Evolutionary conservation across 495 filamentous ascomycete genomes (phyloP), one percentile per base, ranked within the genome.

Genomic region (Hypoxylon lienhwacheense): DNA sequence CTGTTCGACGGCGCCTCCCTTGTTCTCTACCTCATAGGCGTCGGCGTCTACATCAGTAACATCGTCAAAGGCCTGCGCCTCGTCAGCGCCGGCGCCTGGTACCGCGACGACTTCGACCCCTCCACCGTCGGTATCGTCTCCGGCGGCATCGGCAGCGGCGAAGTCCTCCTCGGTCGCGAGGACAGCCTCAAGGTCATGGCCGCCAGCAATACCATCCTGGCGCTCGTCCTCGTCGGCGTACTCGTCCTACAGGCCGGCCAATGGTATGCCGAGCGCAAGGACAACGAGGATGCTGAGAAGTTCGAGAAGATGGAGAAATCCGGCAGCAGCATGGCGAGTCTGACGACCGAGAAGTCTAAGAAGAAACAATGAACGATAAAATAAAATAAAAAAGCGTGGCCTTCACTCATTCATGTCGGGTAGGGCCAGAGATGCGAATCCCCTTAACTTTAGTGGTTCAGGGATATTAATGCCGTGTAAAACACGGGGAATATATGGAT

Each of bases 201-300:
- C n/a, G 93, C 93, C 20, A 96, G 88, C 70, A 95, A 97, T 67
- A 96, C 92, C 2, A 98, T 98, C 57, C 64, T 97, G 31, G 93
- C 91, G 40, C 75, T 98, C 29, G 89, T 98, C 19, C 70, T 97
- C 42, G 84, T 96, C 0, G 93, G 93, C 2, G 88, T 98, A 20
- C 63, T 98, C 53, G 88, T 95, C 22, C 74, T 98, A 64, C 95
- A 98, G 82, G 91, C 90, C 5, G 93, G 95, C 8, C 92, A 97
- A 78, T 98, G 93, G 93, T 98, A 98, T 75, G 93, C 95, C 19
- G 90, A 96, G 80, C 75, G 85, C 55, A 96, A 93, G 81, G 90
- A 97, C 69, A 75, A 75, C 65, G 85, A 91, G 71, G 92, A 97
- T 73, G 77, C 76, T 55, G 85, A 81, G 67, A 77, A 81, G 72